Evolutionary conservation across 2,329 filamentous ascomycete species (phyloP).

Genomic region (Pseudogymnoascus sp.): DNA sequence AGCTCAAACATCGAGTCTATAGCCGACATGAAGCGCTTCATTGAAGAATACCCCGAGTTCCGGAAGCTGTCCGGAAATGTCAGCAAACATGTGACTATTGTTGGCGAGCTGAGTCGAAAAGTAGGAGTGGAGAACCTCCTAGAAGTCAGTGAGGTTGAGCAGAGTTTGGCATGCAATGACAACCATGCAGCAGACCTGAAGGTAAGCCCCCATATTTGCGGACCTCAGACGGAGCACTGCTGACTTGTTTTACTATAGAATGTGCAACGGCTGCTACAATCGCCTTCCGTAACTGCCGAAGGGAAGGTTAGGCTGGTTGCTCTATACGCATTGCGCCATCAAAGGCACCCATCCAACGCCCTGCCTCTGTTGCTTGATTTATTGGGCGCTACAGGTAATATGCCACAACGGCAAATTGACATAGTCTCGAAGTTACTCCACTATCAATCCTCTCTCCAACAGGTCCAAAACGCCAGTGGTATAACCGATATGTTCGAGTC

Average conservation of each 20-base stretch:
- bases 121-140: constrained; percentile 79
- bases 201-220: constrained; percentile 38
- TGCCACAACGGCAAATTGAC: constrained; percentile 66
- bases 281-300: constrained; percentile 64
- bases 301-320: constrained; percentile 86
- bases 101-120: constrained; percentile 82
- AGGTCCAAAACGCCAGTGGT: constrained; percentile 63
- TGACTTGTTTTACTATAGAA: constrained; percentile 39
- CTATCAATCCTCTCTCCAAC: constrained; percentile 82
- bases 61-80: constrained; percentile 95
- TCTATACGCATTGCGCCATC: constrained; percentile 89
- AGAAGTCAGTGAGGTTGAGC: constrained; percentile 96
- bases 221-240: background rate
- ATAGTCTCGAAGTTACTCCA: constrained; percentile 73
- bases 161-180: constrained; percentile 93
- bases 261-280: constrained; percentile 78
- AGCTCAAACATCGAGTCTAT: constrained; percentile 96
- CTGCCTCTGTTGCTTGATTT: constrained; percentile 81
- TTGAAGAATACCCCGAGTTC: constrained; percentile 98
- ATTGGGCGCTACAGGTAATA: constrained; percentile 71
- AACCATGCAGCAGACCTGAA: constrained; percentile 89
- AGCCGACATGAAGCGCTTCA: constrained; percentile 97
- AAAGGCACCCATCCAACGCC: constrained; percentile 75
- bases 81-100: constrained; percentile 94
- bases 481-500: constrained; percentile 91